A percentile compares a stretch with the other conserved stretches of the same genome.
Conservation (phyloP, 345 rosid species). For the Balakata baccata region DNA sequence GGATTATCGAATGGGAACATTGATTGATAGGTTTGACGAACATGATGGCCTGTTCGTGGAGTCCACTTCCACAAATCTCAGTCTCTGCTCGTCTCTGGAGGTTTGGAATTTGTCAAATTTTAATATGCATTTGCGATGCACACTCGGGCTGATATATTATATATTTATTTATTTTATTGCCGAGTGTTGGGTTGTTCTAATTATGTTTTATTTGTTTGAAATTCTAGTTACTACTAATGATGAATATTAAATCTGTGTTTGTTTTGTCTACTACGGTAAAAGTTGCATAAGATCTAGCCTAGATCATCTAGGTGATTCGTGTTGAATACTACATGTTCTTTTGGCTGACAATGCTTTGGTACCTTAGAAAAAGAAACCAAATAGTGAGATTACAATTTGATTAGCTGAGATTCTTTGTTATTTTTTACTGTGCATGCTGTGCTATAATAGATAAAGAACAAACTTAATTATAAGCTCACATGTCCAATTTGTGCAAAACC, state of each 20-base stretch:
- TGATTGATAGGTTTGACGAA: conserved; percentile 90
- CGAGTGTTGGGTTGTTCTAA: no score
- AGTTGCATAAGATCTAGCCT: no score
- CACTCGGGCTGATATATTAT: no score
- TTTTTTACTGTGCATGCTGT: no score
- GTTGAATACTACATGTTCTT: no score
- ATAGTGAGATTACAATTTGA: no score
- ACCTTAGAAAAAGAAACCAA: not conserved
- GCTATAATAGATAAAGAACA: no score
- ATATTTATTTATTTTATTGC: no score
- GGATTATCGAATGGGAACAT: conserved; percentile 98
- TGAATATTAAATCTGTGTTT: not conserved
- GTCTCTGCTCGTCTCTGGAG: conserved; percentile 93
- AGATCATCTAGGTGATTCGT: not conserved
- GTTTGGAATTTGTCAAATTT: conserved; percentile 25
- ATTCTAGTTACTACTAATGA: not conserved
- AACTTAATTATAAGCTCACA: no score
- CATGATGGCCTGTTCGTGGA: conserved; percentile 99
- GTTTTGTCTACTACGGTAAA: not conserved
- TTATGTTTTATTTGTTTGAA: not conserved
- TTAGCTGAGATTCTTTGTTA: no score
- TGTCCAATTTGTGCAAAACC: no score
- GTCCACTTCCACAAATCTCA: conserved; percentile 93
- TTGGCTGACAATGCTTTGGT: not conserved
- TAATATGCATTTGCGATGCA: not conserved